A percentile compares a stretch with the other conserved stretches of the same genome.
Evolutionary conservation across 139 green algal species (phyloP).

Genomic region (Coelastrella sp.): DNA sequence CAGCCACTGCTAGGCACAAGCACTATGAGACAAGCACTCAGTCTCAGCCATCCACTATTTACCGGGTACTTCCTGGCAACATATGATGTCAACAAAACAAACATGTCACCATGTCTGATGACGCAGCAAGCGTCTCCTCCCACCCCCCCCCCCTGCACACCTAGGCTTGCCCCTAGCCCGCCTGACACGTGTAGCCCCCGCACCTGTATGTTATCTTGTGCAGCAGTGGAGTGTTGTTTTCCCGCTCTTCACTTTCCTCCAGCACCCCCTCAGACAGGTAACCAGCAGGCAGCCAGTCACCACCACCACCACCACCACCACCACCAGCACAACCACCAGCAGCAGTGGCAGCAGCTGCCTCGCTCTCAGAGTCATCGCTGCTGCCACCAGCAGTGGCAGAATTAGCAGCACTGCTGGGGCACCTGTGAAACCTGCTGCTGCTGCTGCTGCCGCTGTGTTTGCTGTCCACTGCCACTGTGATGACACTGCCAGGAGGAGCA

Average conservation of each 20-base stretch:
- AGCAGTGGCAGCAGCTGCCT: background rate
- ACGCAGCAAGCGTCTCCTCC: too few relatives aligned
- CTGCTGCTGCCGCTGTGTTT: background rate
- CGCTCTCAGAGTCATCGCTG: background rate
- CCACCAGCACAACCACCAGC: background rate
- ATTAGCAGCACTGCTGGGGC: too few relatives aligned
- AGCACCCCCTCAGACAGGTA: background rate
- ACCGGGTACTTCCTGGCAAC: too few relatives aligned
- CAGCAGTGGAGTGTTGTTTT: background rate
- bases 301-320: background rate
- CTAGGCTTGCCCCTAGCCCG: background rate
- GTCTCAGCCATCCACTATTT: too few relatives aligned
- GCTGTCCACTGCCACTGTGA: background rate
- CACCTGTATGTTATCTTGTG: conserved; percentile 1
- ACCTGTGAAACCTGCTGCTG: background rate
- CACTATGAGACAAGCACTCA: too few relatives aligned
- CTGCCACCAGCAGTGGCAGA: too few relatives aligned
- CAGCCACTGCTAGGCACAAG: too few relatives aligned
- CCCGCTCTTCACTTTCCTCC: conserved; percentile 25
- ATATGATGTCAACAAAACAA: too few relatives aligned
- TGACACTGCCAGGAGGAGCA: conserved; percentile 28
- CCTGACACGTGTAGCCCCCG: background rate
- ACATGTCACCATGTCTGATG: too few relatives aligned
- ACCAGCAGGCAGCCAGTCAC: background rate
- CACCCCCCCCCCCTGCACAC: background rate